phyloP scores from a whole-genome alignment of 192 early-diverging fungal species.

The Coemansia sp. region DNA sequence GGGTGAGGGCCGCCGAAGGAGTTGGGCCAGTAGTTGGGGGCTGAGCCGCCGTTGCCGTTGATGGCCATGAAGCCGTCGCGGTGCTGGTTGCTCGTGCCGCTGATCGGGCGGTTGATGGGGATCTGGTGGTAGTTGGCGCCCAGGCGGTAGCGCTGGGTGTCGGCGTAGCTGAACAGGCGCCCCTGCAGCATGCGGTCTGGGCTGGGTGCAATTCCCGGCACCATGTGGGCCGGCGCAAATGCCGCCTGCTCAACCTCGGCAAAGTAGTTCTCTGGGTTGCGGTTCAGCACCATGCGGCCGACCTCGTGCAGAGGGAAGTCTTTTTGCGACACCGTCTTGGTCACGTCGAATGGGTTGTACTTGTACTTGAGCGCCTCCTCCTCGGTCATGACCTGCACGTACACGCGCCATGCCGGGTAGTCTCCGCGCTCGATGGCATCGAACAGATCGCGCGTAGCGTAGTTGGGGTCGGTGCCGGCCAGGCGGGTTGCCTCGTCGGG shows the following conservation, averaged over 20 bases:
- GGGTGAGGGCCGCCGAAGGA: slow-evolving; percentile 60
- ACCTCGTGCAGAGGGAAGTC: slow-evolving; percentile 73
- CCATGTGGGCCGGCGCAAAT: slow-evolving; percentile 73
- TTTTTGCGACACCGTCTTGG: slow-evolving; percentile 79
- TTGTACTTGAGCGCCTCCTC: slow-evolving; percentile 68
- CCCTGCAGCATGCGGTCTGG: slow-evolving; percentile 83
- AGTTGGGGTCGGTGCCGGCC: slow-evolving; percentile 69
- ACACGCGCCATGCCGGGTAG: slow-evolving; percentile 69
- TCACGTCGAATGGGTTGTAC: slow-evolving; percentile 80
- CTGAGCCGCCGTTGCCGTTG: slow-evolving; percentile 59
- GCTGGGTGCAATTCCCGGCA: slow-evolving; percentile 77
- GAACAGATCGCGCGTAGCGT: slow-evolving; percentile 72
- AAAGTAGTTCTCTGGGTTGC: slow-evolving; percentile 84
- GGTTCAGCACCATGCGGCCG: slow-evolving; percentile 74
- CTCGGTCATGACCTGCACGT: slow-evolving; percentile 71
- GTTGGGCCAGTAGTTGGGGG: slow-evolving; percentile 76
- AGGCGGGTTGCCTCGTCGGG: slow-evolving; percentile 62
- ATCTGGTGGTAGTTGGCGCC: slow-evolving; percentile 77
- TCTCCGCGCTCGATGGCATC: slow-evolving; percentile 66
- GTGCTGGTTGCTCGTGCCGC: slow-evolving; percentile 66
- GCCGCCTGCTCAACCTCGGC: slow-evolving; percentile 82
- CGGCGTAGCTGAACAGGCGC: slow-evolving; percentile 79
- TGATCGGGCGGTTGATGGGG: slow-evolving; percentile 75
- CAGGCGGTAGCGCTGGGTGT: slow-evolving; percentile 84
- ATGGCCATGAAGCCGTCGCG: slow-evolving; percentile 71